Conservation (phyloP, 2,329 filamentous ascomycete species). For the Diplodia sapinea region DNA sequence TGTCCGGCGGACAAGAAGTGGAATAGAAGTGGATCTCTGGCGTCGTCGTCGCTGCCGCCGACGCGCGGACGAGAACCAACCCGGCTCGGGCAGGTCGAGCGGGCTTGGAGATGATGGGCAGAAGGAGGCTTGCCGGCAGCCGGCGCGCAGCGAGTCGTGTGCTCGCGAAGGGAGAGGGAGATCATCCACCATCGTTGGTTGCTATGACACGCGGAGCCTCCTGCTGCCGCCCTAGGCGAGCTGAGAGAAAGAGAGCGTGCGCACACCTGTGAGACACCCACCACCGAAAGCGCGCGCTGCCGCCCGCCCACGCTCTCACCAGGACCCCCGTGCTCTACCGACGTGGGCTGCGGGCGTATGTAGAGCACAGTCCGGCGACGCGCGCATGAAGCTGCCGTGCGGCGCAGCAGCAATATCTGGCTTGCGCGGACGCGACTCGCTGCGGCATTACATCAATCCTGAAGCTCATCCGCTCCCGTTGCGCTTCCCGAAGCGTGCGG, state of each 20-base stretch:
- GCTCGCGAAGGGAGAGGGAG: constrained; percentile 18
- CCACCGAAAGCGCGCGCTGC: not conserved
- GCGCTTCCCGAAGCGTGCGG: constrained; percentile 28
- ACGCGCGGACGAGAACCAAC: not conserved
- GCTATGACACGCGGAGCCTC: constrained; percentile 24
- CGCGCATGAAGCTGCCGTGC: constrained; percentile 21
- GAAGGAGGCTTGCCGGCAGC: constrained; percentile 21
- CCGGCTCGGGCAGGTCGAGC: constrained; percentile 11
- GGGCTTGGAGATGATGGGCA: constrained; percentile 14
- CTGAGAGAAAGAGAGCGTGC: not conserved
- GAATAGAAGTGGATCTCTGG: constrained; percentile 6
- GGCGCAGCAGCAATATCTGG: constrained; percentile 29
- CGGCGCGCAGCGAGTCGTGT: constrained; percentile 21
- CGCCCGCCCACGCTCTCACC: constrained; percentile 24
- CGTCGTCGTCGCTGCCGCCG: not conserved
- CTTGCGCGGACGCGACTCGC: constrained; percentile 20
- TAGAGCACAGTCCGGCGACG: not conserved
- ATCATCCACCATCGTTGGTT: constrained; percentile 22
- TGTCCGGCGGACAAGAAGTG: constrained; percentile 2
- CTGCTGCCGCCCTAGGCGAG: constrained; percentile 13
- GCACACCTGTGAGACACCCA: not conserved
- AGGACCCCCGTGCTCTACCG: not conserved
- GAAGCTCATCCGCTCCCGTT: constrained; percentile 28
- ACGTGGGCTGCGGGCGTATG: not conserved
- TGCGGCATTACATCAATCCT: constrained; percentile 31